Base-by-base conservation (phyloP, 2,329 filamentous ascomycete genomes). In the Cytospora leucostoma region DNA sequence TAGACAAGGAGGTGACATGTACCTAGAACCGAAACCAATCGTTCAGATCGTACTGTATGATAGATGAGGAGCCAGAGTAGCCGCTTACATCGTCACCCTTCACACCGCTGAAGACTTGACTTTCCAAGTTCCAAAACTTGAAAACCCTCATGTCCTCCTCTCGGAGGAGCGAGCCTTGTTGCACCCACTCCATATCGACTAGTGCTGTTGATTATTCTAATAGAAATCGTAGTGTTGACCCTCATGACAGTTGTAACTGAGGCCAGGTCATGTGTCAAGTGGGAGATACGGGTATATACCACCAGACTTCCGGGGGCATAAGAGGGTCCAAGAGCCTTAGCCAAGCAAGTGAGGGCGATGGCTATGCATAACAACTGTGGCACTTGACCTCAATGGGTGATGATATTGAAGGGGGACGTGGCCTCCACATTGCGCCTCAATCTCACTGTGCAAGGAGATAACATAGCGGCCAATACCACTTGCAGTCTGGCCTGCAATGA, bases 161-260 rank as follows among this genome's bases (percentile, higher is more conserved):
- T 38, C 33, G 17, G 12, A 56, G 53, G 21, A 40, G 35, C 12
- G 53, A n/a, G 15, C 38, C 53, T 56, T 56, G 53, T 27, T 56
- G 53, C 8, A 56, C 53, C 53, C 53, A 56, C 27, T 27, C 2
- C 4, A 27, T 27, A 27, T 2, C 27, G 27, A 27, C 27, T 27
- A 4, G 27, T 27, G 27, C 27, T 27, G 27, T 27, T 27, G 27
- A 27, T 27, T 2, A 27, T 4, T 27, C 4, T 4, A 11, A 6
- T 34, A 54, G 4, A 5, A 19, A 8, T 1, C 5, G 11, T 3
- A n/a, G 15, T 19, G 15, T 12, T 12, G 37, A n/a, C 27, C 11
- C 19, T 19, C 12, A 19, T n/a, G 34, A n/a, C 17, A 19, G 17
- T 34, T 54, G n/a, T 33, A 54, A 11, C 37, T 17, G 15, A 37